phyloP scores from a whole-genome alignment of 208 protist genomes.

The Acanthamoeba quina region DNA sequence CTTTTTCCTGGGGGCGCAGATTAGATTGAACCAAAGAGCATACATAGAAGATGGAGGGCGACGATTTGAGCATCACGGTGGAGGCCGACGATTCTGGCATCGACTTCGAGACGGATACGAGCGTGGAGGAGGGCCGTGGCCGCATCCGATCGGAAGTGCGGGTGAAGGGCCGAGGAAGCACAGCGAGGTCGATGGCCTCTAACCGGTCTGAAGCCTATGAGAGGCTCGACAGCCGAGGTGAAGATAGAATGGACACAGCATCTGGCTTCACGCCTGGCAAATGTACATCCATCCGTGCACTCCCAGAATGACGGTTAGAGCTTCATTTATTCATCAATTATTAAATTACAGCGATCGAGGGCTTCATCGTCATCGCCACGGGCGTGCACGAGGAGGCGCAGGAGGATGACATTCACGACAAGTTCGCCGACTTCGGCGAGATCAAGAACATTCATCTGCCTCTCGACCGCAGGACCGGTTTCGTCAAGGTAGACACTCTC shows the following conservation, averaged over 20 bases:
- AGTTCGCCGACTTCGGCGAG: constrained; percentile 83
- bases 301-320: not conserved
- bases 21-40: not conserved
- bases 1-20: not conserved
- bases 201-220: constrained; percentile 27
- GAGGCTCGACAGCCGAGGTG: not conserved
- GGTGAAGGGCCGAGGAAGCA: constrained; percentile 51
- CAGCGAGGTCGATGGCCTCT: not conserved
- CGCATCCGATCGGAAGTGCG: constrained; percentile 33
- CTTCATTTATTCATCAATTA: not conserved
- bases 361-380: constrained; percentile 84
- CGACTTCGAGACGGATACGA: constrained; percentile 39
- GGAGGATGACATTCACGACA: constrained; percentile 82
- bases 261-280: not conserved
- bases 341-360: constrained; percentile 81
- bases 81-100: constrained; percentile 39
- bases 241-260: constrained; percentile 7
- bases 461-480: constrained; percentile 84
- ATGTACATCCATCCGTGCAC: not conserved
- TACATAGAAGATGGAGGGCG: not conserved
- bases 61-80: constrained; percentile 28
- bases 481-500: constrained; percentile 68
- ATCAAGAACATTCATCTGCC: constrained; percentile 85
- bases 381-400: constrained; percentile 85
- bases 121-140: not conserved